Conservation (phyloP, 2,329 filamentous ascomycete genomes). For the Scorias spongiosa region DNA sequence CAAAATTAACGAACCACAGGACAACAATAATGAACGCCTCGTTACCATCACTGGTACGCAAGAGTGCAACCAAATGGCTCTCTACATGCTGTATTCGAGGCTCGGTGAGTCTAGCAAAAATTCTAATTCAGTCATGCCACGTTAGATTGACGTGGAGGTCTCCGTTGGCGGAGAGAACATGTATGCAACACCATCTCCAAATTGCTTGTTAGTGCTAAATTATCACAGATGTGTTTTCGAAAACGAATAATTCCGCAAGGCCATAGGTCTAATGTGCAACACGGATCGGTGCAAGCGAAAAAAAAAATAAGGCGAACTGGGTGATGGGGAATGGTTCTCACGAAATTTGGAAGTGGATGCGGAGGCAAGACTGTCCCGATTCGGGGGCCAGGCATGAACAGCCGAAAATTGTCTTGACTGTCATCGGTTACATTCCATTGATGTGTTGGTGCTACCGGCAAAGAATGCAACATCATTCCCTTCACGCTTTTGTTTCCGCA, state of each 20-base stretch:
- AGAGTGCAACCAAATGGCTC: conserved; percentile 98
- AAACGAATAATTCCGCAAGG: too few species aligned
- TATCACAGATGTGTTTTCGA: too few species aligned
- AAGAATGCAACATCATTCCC: background rate
- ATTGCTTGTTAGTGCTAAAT: too few species aligned
- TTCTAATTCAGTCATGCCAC: conserved; percentile 24
- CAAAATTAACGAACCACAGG: conserved; percentile 98
- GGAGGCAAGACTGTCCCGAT: conserved; percentile 7
- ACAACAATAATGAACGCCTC: conserved; percentile 94
- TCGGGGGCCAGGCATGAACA: conserved; percentile 4
- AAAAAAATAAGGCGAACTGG: too few species aligned
- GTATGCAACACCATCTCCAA: background rate
- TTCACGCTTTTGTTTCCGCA: background rate
- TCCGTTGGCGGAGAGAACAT: background rate
- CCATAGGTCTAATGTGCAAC: too few species aligned
- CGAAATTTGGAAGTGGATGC: conserved; percentile 1
- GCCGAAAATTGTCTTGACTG: background rate
- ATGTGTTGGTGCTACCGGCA: background rate
- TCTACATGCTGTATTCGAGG: conserved; percentile 97
- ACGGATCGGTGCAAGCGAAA: too few species aligned
- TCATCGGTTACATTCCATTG: background rate
- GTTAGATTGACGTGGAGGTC: conserved; percentile 8
- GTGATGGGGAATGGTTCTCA: too few species aligned
- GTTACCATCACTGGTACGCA: conserved; percentile 96
- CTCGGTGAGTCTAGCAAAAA: conserved; percentile 51